Base-by-base conservation (phyloP, 805 yeast species). In the Citeromyces nyonsensis region DNA sequence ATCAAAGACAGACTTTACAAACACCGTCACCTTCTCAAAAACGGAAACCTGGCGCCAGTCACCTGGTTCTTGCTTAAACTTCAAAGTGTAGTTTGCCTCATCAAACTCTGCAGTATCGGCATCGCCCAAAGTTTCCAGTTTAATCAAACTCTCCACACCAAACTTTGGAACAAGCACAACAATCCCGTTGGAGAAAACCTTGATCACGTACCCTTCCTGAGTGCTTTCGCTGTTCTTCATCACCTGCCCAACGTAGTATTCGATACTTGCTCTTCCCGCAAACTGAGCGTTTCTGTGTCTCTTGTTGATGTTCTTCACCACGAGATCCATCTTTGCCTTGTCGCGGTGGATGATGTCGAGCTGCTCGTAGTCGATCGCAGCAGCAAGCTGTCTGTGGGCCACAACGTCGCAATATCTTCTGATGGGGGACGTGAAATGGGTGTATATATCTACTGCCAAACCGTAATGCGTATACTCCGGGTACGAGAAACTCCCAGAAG, bases 351-450 rank as follows among this genome's bases (percentile, higher is more conserved):
- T 66, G 37, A 76, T 63, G 46, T 82, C 84, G 40, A 88, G 57
- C 18, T 77, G 67, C 52, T 91, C 98, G 51, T 88, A 91, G 1
- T 82, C 94, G 37, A 91, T 91, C 1, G 99, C 95, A n/a, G 94
- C 96, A 0, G 98, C 97, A 26, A 91, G 61, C 54, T 91, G 98
- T 48, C 99, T 69, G 54, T 91, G 99, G 0, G 94, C 98, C 33
- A 91, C 93, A 36, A 91, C 79, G 56, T 91, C 99, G 63, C 98
- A 94, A 54, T 83, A 91, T 52, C 99, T 77, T 57, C 99, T 74
- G 49, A 91, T 91, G 7, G 99, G 99, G 2, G 96, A 85, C 2
- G 99, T 91, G 65, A 86, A 91, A 65, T 91, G 99, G 1, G 99
- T 91, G 55, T 91, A 91, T 30, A 91, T 91, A 44, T 86, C 96